Evolutionary conservation across 2,329 filamentous ascomycete species (phyloP).

Genomic region (Diaporthe caulivora): DNA sequence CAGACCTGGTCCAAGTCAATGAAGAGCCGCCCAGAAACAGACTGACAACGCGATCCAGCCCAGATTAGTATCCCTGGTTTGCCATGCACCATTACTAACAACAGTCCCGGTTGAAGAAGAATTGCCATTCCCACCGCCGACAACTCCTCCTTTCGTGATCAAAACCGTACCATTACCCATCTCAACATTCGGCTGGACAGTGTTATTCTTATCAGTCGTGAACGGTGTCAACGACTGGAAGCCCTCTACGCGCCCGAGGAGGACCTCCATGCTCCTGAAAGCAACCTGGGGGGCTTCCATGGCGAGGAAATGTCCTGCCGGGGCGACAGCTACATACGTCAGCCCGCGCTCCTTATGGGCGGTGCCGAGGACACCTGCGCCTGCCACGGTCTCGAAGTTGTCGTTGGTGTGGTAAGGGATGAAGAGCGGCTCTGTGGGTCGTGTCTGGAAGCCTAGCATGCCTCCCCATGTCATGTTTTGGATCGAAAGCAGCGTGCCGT

Average conservation of each 20-base stretch:
- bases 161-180: slow-evolving; percentile 20
- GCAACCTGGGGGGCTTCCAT: slow-evolving; percentile 31
- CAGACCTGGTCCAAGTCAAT: neutral
- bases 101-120: neutral
- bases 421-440: slow-evolving; percentile 73
- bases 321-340: slow-evolving; percentile 40
- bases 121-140: neutral
- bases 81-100: neutral
- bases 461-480: slow-evolving; percentile 89
- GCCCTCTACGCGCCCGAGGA: slow-evolving; percentile 33
- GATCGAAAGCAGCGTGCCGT: slow-evolving; percentile 78
- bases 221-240: slow-evolving; percentile 33
- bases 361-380: slow-evolving; percentile 31
- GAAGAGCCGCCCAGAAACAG: neutral
- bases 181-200: neutral
- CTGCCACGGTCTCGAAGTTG: slow-evolving; percentile 45
- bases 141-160: slow-evolving; percentile 15
- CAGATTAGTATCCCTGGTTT: neutral
- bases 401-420: slow-evolving; percentile 73
- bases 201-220: slow-evolving; percentile 33
- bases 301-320: slow-evolving; percentile 31
- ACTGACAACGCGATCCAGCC: neutral
- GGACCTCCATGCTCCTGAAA: slow-evolving; percentile 34
- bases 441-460: slow-evolving; percentile 74
- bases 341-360: slow-evolving; percentile 34